Evolutionary conservation across 2,329 filamentous ascomycete genomes (phyloP), one percentile per base, ranked within the genome.

Genomic region (Thermothelomyces thermophilus): DNA sequence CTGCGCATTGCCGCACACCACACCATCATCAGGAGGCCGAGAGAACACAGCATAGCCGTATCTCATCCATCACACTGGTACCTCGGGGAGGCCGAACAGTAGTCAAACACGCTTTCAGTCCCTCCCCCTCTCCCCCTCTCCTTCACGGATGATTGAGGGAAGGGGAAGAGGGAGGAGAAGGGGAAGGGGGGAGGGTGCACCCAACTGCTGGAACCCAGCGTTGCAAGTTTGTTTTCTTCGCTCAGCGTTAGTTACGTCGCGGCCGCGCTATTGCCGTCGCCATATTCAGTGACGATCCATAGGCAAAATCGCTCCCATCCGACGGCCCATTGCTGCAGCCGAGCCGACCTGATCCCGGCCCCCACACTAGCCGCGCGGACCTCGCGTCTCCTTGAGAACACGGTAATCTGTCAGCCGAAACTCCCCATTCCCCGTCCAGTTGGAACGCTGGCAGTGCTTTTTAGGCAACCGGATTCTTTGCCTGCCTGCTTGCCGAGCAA

Each of bases 301-400:
- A 89, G 75, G 63, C 90, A 97, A 64, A 93, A 97, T 62, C 80
- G 77, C 72, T 97, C 91, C 82, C 90, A 97, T 58, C 87, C 80
- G 31, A 80, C 70, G 43, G 80, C 78, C 88, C 90, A 96, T 66
- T 90, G 77, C 64, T 82, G 81, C 66, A 97, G 68, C 55, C 84
- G 75, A 64, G 82, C 64, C 0, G 87, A 87, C 64, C 93, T 85
- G 46, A 85, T 59, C 0, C 87, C 82, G 41, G 73, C 72, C 1
- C 89, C 90, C 54, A 85, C 71, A 37, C 83, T 83, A 1, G 88
- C 90, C 55, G 86, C 81, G 51, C 80, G 83, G 56, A 96, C 76
- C 48, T 82, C 86, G 48, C 79, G 74, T 19, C 75, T 67, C 89
- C 53, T 57, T 8, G 13, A 40, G 43, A 6, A 16, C 9, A 41